Evolutionary conservation across 1,139 yeast genomes (phyloP).

Genomic region (Arxiozyma bovina): DNA sequence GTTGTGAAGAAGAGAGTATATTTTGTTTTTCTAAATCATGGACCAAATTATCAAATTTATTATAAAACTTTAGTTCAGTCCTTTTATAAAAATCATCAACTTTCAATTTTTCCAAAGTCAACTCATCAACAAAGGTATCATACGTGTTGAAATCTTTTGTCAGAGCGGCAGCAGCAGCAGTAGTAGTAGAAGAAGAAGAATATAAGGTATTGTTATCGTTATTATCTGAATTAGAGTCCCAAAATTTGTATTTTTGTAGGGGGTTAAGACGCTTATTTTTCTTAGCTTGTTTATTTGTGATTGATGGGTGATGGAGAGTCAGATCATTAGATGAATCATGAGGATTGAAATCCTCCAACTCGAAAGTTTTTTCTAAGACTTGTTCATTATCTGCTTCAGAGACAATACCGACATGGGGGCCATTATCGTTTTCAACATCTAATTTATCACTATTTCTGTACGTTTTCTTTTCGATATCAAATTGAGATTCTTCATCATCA

Average conservation of each 20-base stretch:
- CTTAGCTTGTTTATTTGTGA: background rate
- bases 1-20: slow-evolving; percentile 3
- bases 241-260: background rate
- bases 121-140: slow-evolving; percentile 43
- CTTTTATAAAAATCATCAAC: slow-evolving; percentile 51
- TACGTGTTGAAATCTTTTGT: slow-evolving; percentile 19
- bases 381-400: background rate
- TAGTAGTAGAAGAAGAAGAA: background rate
- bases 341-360: slow-evolving; percentile 15
- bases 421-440: slow-evolving; percentile 1
- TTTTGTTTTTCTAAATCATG: slow-evolving; percentile 36
- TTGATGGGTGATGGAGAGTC: background rate
- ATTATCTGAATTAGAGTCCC: background rate
- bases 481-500: background rate
- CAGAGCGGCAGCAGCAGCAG: background rate
- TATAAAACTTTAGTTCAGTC: slow-evolving; percentile 43
- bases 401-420: background rate
- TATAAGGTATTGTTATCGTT: background rate
- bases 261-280: background rate
- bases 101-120: slow-evolving; percentile 48
- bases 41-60: slow-evolving; percentile 43
- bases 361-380: slow-evolving; percentile 26
- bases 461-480: slow-evolving; percentile 21
- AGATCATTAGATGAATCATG: background rate
- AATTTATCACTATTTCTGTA: slow-evolving; percentile 9